Base-by-base conservation (phyloP, 1,284 basidiomycete species). In the Pulchroboletus neoregius region DNA sequence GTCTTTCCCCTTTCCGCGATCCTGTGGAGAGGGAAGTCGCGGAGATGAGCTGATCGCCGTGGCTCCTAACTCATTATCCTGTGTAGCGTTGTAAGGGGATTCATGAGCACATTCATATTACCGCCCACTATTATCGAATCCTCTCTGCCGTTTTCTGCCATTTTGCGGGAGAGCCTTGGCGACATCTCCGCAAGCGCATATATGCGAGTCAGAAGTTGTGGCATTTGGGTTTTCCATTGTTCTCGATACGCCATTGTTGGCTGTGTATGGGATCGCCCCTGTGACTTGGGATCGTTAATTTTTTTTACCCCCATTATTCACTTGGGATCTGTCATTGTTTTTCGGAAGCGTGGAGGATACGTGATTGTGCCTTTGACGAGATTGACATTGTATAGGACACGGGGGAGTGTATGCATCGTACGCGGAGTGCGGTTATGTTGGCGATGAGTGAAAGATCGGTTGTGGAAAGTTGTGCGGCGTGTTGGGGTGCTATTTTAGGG, bases 371-470 rank as follows among this genome's bases (percentile, higher is more conserved):
- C n/a, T n/a, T n/a, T n/a, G n/a, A n/a, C n/a, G n/a, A n/a, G n/a
- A n/a, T n/a, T n/a, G n/a, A n/a, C n/a, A n/a, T n/a, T n/a, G n/a
- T n/a, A n/a, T n/a, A 64, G 60, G 55, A 45, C 32, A 60, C 50
- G 8, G 56, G 62, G 15, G 49, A 41, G 0, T 9, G 30, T 28
- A 62, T 68, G 64, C 12, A 37, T 11, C 67, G 68, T 48, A 75
- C 72, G 37, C 67, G 68, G 10, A 50, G 64, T 35, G 74, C 70
- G 5, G 53, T 74, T 23, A 52, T 56, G 48, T 58, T 73, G 45
- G 69, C 68, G 20, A 56, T 77, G 26, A 55, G 63, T 6, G 75
- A 76, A 48, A 62, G 71, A 32, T 67, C 68, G 12, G 53, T 77
- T n/a, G 58, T 76, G 18, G 71, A 76, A 48, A 70, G 71, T 48